phyloP scores from a whole-genome alignment of 2,329 filamentous ascomycete species.

The Catunica adiposa region DNA sequence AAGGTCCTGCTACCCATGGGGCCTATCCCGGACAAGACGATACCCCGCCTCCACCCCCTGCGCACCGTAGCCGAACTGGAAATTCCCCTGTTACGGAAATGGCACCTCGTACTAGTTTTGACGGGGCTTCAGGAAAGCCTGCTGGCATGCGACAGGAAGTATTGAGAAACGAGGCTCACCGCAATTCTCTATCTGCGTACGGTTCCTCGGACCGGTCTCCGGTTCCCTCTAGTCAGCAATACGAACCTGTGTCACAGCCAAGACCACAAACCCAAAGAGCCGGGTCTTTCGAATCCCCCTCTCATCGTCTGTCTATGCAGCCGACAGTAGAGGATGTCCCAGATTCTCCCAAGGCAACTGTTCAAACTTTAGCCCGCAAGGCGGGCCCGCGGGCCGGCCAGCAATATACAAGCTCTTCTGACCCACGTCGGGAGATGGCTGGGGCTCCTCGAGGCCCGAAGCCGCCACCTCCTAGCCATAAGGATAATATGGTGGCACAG shows the following conservation, averaged over 20 bases:
- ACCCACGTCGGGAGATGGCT: neutral
- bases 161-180: constrained; percentile 39
- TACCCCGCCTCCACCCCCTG: constrained; percentile 38
- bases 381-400: constrained; percentile 7
- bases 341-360: constrained; percentile 26
- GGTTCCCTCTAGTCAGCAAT: neutral
- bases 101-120: constrained; percentile 20
- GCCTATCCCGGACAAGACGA: constrained; percentile 24
- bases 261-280: constrained; percentile 26
- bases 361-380: constrained; percentile 11
- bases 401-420: constrained; percentile 1
- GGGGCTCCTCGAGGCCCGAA: neutral
- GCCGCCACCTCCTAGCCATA: constrained; percentile 6
- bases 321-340: constrained; percentile 49
- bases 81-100: constrained; percentile 7
- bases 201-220: constrained; percentile 24
- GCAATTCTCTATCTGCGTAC: constrained; percentile 27
- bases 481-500: constrained; percentile 6
- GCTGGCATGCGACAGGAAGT: constrained; percentile 42
- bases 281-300: constrained; percentile 32
- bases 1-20: constrained; percentile 24
- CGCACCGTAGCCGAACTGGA: constrained; percentile 27
- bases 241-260: constrained; percentile 16
- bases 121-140: constrained; percentile 25
- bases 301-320: constrained; percentile 37